Base-by-base conservation (phyloP, 2,329 filamentous ascomycete genomes). In the Colletotrichum tofieldiae region DNA sequence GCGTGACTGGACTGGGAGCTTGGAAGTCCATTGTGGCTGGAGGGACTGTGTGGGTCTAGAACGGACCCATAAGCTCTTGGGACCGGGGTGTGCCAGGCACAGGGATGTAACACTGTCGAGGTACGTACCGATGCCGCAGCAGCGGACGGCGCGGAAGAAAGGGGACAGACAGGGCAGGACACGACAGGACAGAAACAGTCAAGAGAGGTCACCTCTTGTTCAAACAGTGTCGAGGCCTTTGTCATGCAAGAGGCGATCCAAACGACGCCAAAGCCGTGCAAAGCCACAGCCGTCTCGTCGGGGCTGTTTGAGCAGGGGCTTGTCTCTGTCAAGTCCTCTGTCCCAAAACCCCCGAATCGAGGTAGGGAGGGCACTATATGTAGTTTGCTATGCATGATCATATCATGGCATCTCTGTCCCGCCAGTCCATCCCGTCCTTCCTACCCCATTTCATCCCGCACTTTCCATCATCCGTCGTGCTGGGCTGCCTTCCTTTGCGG, bases 251-350 rank as follows among this genome's bases (percentile, higher is more conserved):
- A 62, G 26, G 26, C 43, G 58, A 45, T 54, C 20, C 47, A 47
- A 67, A 67, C 63, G 20, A 54, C 49, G 68, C 60, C 45, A 37
- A 37, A 47, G 29, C 29, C 16, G 39, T 49, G 56, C 68, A 39
- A 71, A 70, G 70, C 66, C 70, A 65, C 59, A 29, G 52, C 39
- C 41, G 52, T 64, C 66, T 59, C 20, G 43, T 61, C 49, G 35
- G 61, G 60, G 59, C 65, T 62, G 69, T 59, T 59, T 64, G 59
- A 35, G n/a, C 71, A 72, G 60, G 66, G 70, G 66, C 52, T 54
- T 56, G 70, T 71, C 65, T 60, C 70, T 64, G 39, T 52, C 54
- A 20, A 14, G 9, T 37, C 20, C 43, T 26, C 37, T 12, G 29
- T n/a, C 29, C 35, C 63, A 29, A 51, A 61, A 43, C 45, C 60